These are phyloP conservation scores for Syzygium aromaticum DNA, from an alignment of 345 rosid species.

Conservation along the genomic window DNA sequence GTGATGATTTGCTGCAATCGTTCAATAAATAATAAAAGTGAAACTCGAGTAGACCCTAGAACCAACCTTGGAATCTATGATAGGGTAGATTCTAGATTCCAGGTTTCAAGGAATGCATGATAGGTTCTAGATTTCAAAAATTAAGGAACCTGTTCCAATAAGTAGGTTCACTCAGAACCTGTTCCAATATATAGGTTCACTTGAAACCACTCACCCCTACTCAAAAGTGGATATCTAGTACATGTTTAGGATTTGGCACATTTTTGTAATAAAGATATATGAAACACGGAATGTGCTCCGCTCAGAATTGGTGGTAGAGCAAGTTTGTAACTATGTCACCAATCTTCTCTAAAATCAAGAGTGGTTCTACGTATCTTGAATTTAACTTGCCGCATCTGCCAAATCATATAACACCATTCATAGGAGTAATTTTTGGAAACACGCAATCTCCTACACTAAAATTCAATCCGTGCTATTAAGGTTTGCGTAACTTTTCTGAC, in stretches of 20 bases:
- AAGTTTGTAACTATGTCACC: neutral
- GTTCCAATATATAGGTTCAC: too few species aligned
- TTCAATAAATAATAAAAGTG: too few species aligned
- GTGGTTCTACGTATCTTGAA: neutral
- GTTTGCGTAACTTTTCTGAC: neutral
- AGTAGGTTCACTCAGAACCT: too few species aligned
- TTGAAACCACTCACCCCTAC: neutral
- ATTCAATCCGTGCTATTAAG: neutral
- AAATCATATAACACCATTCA: rapidly evolving
- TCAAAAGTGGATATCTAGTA: neutral
- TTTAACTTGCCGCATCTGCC: neutral
- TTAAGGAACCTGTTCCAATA: too few species aligned
- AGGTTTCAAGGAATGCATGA: too few species aligned
- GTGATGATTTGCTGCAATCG: too few species aligned
- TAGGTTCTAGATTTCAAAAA: too few species aligned
- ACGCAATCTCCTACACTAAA: neutral
- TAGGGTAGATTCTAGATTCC: too few species aligned
- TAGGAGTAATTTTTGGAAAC: neutral
- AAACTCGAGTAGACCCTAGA: too few species aligned
- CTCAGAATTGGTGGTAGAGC: neutral
- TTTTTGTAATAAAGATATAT: neutral
- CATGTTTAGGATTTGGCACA: neutral
- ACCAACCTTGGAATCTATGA: too few species aligned
- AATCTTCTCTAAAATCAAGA: neutral
- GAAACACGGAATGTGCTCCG: neutral